Percentiles rank a stretch among this genome's conserved stretches.
These are phyloP conservation scores for Annulohypoxylon maeteangense DNA, from an alignment of 495 filamentous ascomycete genomes.

Conservation along the genomic window DNA sequence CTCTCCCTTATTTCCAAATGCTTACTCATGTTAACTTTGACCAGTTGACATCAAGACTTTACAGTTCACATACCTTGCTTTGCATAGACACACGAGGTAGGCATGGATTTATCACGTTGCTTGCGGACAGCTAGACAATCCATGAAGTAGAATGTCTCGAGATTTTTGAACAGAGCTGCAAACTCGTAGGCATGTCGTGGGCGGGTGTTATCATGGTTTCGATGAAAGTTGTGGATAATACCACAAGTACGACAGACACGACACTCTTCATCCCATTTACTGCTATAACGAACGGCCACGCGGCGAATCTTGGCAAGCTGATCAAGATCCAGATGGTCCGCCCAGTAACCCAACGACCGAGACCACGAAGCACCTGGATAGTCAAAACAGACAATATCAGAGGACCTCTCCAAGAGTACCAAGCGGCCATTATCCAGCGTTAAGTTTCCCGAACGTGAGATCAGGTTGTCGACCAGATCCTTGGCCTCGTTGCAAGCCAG, in stretches of 20 bases:
- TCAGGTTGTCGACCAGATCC: constrained; percentile 26
- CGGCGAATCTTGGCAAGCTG: constrained; percentile 45
- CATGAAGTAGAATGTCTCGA: constrained; percentile 49
- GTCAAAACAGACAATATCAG: constrained; percentile 47
- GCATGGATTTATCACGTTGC: constrained; percentile 22
- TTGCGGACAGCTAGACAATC: constrained; percentile 47
- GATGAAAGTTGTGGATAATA: constrained; percentile 31
- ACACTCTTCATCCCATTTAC: constrained; percentile 45
- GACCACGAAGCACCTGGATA: constrained; percentile 38
- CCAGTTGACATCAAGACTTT: background rate
- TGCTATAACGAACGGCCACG: constrained; percentile 47
- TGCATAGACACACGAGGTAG: constrained; percentile 14
- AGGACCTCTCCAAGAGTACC: constrained; percentile 38
- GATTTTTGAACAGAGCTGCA: constrained; percentile 47
- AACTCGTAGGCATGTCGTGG: constrained; percentile 48
- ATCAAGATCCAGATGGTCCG: constrained; percentile 37
- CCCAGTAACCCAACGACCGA: constrained; percentile 35
- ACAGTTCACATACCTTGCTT: constrained; percentile 30
- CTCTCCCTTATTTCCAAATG: constrained; percentile 13
- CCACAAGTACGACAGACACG: constrained; percentile 44
- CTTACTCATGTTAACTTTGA: constrained; percentile 23
- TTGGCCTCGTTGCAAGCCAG: constrained; percentile 41
- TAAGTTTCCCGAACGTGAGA: constrained; percentile 38
- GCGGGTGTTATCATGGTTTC: constrained; percentile 30
- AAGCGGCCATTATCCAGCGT: constrained; percentile 40